phyloP scores from a whole-genome alignment of 2,329 filamentous ascomycete species.

The Rhexocercosporidium sp. region DNA sequence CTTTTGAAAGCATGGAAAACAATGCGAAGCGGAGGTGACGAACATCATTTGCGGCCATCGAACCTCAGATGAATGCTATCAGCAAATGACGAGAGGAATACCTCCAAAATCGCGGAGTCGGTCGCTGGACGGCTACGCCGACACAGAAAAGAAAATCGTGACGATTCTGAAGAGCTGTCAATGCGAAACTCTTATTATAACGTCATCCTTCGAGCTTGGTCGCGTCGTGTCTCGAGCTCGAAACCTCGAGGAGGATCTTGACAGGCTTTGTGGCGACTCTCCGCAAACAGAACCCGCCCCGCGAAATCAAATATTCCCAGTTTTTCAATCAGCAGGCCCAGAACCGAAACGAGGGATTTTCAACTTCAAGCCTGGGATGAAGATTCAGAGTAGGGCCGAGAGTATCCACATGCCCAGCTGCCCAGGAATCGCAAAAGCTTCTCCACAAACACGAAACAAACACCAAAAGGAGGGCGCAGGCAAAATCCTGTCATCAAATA shows the following conservation, averaged over 20 bases:
- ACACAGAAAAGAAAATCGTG: no score
- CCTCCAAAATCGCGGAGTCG: no score
- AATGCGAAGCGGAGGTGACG: no score
- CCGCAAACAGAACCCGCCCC: neutral
- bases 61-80: no score
- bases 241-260: neutral
- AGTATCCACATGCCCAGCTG: neutral
- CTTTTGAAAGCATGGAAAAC: no score
- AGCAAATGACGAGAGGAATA: no score
- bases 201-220: no score
- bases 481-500: neutral
- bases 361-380: neutral
- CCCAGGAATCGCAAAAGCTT: neutral
- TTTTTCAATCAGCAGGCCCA: neutral
- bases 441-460: neutral
- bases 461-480: neutral
- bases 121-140: no score
- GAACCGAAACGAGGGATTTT: neutral
- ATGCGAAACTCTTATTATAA: no score
- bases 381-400: constrained; percentile 6
- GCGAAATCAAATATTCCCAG: neutral
- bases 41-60: no score
- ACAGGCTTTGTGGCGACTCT: neutral
- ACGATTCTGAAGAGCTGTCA: no score
- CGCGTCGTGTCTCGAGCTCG: neutral